Evolutionary conservation across 2,329 filamentous ascomycete genomes (phyloP), one percentile per base, ranked within the genome.

Genomic region (Alternaria postmessia): DNA sequence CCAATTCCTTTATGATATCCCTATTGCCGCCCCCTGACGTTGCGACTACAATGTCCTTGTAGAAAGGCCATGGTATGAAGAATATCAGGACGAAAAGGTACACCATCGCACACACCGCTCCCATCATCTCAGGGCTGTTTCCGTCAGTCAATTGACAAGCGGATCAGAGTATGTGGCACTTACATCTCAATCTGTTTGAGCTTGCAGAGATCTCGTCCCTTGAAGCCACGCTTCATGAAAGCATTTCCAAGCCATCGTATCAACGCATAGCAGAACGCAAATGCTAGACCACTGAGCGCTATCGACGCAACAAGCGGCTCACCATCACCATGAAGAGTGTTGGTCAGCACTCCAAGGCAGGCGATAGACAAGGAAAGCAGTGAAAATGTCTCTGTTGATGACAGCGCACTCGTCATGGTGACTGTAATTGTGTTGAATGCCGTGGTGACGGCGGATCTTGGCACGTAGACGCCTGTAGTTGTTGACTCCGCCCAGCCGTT

Each of bases 51-150:
- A 99, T 96, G 77, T 98, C 94, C 81, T 97, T 96, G 84, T 97
- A 98, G 79, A 99, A 98, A 1, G 94, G 92, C 79, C 97, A 97
- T 0, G 95, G 95, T 59, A 98, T 93, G 78, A 99, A 99, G 64
- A 93, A 82, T 68, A 98, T 96, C 67, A 98, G 86, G 51, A 89
- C 87, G 66, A 99, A 85, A 43, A 99, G 85, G 80, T 98, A 98
- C 26, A 98, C 93, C 67, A 95, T 88, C 8, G 94, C 95, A 75
- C 92, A 96, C 26, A 99, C 87, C 59, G 93, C 92, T 30, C 95
- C 95, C 94, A 99, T 97, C 68, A 92, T 94, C 80, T 99, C 95
- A 22, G 95, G 95, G 71, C 88, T 90, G 60, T 57, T 62, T 41
- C 57, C 61, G 58, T 74, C 59, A 75, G 71, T 64, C 47, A 7